Evolutionary conservation across 2,329 filamentous ascomycete genomes (phyloP), one percentile per base, ranked within the genome.

Genomic region (Mycogone perniciosa): DNA sequence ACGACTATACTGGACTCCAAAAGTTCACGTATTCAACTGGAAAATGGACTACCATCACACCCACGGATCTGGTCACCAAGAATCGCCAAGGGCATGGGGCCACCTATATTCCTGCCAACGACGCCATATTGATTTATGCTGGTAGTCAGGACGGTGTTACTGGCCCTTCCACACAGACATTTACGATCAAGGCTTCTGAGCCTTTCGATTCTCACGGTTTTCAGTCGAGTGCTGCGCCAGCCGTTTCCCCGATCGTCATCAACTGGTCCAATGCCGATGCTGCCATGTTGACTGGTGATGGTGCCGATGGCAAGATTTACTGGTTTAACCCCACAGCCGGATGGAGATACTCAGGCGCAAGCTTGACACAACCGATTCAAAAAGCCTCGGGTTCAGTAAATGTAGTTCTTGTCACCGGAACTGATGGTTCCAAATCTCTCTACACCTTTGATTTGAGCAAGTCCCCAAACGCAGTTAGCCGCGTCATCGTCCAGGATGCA

Each of bases 41-140:
- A 10, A 67, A 75, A 51, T 83, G 80, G 80, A 67, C 75, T 46
- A 72, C 69, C 7, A 66, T 81, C 30, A 62, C 59, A 31, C 69
- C 69, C 9, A 51, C 67, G 11, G 71, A 71, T 31, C 65, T 69
- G 34, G 80, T 84, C 42, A 78, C 86, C 44, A 76, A 86, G 62
- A 81, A 89, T 61, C 82, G 89, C 52, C 73, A 82, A 52, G 80
- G 85, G 59, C 92, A 97, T 66, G 84, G 81, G 57, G 86, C 86
- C 9, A 77, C 81, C 13, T 96, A 90, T 64, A 73, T 97, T 48
- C 77, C 82, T 55, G 76, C 77, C 26, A 79, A 82, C 11, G 77
- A 88, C 50, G 78, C 81, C 4, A 87, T 97, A 49, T 70, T 96
- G 27, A 76, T 96, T 29, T 96, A 91, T 64, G 88, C 85, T 31